Percentiles rank a stretch among this genome's conserved stretches.
phyloP scores from a whole-genome alignment of 768 basidiomycete species.

The Harrya chromipes region DNA sequence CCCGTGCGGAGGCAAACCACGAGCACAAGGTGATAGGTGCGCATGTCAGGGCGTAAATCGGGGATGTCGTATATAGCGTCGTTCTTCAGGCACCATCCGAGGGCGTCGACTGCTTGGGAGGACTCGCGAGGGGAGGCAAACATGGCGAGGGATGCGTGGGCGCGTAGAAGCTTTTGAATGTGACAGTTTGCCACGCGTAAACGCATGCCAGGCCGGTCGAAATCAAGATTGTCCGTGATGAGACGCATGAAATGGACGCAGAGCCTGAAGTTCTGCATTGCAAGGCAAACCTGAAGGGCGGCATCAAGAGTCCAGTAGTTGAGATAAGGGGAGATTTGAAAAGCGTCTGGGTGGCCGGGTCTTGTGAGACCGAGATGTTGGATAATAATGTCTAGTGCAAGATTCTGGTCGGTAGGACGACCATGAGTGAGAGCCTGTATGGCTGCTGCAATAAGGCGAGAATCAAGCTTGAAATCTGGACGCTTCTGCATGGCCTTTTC shows the following conservation, averaged over 20 bases:
- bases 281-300: slow-evolving; percentile 55
- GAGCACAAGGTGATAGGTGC: slow-evolving; percentile 61
- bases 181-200: slow-evolving; percentile 49
- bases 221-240: slow-evolving; percentile 43
- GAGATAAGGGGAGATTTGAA: slow-evolving; percentile 41
- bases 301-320: slow-evolving; percentile 47
- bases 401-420: slow-evolving; percentile 53
- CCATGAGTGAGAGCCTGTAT: slow-evolving; percentile 58
- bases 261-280: slow-evolving; percentile 43
- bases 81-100: slow-evolving; percentile 69
- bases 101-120: slow-evolving; percentile 49
- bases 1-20: slow-evolving; percentile 57
- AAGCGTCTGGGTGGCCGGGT: slow-evolving; percentile 40
- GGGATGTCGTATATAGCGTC: slow-evolving; percentile 47
- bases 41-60: slow-evolving; percentile 31
- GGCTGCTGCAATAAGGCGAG: slow-evolving; percentile 48
- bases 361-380: slow-evolving; percentile 61
- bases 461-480: slow-evolving; percentile 50
- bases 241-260: slow-evolving; percentile 58
- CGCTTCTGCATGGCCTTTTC: slow-evolving; percentile 47
- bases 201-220: slow-evolving; percentile 27
- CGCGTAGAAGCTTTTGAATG: slow-evolving; percentile 59
- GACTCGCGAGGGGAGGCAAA: slow-evolving; percentile 39
- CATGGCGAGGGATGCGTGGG: slow-evolving; percentile 42
- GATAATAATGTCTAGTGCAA: slow-evolving; percentile 61